Percentiles rank a stretch among this genome's conserved stretches.
Conservation (phyloP, 129 eudicot genomes). For the Saussurea involucrata region DNA sequence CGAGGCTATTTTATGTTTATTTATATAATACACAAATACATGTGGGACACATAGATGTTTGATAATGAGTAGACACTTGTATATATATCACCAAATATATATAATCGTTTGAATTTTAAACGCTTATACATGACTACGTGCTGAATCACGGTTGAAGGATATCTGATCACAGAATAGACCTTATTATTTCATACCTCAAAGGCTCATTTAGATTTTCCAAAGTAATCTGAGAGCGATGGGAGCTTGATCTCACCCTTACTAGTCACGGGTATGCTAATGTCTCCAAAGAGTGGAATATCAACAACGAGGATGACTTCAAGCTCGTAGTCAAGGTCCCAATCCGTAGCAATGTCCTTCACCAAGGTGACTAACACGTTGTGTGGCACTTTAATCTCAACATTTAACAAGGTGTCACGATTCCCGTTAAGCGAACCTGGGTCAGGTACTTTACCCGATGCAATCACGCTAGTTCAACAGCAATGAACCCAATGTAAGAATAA, state of each 20-base stretch:
- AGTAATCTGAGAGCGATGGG: constrained; percentile 24
- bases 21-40: no score
- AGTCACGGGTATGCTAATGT: constrained; percentile 20
- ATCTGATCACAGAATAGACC: constrained; percentile 9
- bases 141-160: not conserved
- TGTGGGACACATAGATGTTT: no score
- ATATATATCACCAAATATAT: not conserved
- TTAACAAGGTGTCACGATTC: constrained; percentile 8
- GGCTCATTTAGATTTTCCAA: not conserved
- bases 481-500: not conserved
- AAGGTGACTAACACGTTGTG: constrained; percentile 11
- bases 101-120: not conserved
- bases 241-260: constrained; percentile 29
- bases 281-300: constrained; percentile 29
- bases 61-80: no score
- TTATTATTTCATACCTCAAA: not conserved
- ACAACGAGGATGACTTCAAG: constrained; percentile 15
- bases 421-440: constrained; percentile 32
- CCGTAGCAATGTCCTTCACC: constrained; percentile 28
- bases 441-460: constrained; percentile 20
- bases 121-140: not conserved
- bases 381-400: constrained; percentile 25
- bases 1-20: no score
- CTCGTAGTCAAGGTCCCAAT: constrained; percentile 40
- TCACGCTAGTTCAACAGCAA: constrained; percentile 26